phyloP scores from a whole-genome alignment of 1,284 basidiomycete genomes.

The Puccinia horiana region DNA sequence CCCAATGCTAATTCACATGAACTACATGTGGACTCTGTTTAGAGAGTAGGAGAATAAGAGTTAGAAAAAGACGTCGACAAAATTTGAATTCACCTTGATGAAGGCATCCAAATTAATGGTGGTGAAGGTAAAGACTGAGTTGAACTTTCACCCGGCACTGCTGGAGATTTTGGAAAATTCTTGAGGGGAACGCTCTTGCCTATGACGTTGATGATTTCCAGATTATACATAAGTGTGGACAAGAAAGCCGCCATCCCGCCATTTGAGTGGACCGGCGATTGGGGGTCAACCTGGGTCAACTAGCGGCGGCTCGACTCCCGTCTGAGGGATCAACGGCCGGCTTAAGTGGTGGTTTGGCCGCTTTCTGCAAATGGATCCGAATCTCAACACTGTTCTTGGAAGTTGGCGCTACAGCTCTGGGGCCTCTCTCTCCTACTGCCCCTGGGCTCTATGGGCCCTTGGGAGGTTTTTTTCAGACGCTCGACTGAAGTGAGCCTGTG shows the following conservation, averaged over 20 bases:
- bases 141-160: not conserved
- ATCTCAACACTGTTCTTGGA: not conserved
- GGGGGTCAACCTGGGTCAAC: too few relatives aligned
- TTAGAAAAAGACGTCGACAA: not conserved
- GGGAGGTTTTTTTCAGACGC: not conserved
- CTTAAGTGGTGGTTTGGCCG: conserved; percentile 5
- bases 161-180: not conserved
- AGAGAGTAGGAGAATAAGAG: not conserved
- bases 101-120: conserved; percentile 7
- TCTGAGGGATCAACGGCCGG: conserved; percentile 13
- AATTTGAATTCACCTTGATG: not conserved
- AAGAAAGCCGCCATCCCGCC: conserved; percentile 1
- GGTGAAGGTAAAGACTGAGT: not conserved
- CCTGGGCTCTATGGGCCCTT: not conserved
- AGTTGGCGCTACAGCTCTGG: too few relatives aligned
- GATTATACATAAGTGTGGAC: not conserved
- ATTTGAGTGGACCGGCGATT: not conserved
- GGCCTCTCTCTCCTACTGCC: too few relatives aligned
- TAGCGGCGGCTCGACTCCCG: not conserved
- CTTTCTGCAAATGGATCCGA: not conserved
- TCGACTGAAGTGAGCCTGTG: too few relatives aligned
- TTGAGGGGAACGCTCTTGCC: not conserved
- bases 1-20: too few relatives aligned
- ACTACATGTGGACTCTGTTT: too few relatives aligned
- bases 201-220: conserved; percentile 15